Percentiles rank a stretch among this genome's conserved stretches.
Conservation (phyloP, 1,139 yeast species). For the Geotrichum cucujoidarum region DNA sequence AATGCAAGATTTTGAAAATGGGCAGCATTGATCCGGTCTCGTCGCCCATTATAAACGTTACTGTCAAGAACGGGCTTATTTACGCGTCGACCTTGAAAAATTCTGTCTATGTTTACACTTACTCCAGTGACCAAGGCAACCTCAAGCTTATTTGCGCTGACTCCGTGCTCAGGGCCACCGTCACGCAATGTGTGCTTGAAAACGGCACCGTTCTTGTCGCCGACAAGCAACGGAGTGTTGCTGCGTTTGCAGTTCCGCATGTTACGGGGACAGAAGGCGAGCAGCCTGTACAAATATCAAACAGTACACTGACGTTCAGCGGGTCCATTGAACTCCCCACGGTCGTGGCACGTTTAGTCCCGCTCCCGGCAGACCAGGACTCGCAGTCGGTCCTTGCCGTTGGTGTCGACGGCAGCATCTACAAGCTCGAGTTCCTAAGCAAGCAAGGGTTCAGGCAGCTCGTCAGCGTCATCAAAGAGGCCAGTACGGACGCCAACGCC, state of each 20-base stretch:
- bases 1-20: constrained; percentile 11
- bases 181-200: constrained; percentile 5
- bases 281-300: neutral
- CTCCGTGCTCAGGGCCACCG: constrained; percentile 24
- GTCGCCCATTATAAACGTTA: neutral
- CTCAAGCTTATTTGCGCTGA: constrained; percentile 20
- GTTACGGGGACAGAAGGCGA: neutral
- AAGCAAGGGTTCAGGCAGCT: neutral
- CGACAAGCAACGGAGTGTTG: constrained; percentile 14
- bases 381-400: constrained; percentile 3
- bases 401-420: constrained; percentile 27
- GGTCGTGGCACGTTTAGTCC: constrained; percentile 6
- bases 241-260: constrained; percentile 2
- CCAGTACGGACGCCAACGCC: neutral
- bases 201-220: constrained; percentile 8
- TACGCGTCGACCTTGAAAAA: constrained; percentile 8
- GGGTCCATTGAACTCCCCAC: constrained; percentile 8
- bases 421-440: constrained; percentile 19
- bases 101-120: constrained; percentile 9
- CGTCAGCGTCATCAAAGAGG: neutral
- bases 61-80: constrained; percentile 2
- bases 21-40: neutral
- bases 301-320: constrained; percentile 6
- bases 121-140: neutral
- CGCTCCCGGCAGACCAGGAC: neutral